Percentiles rank a stretch among this genome's conserved stretches.
Conservation (phyloP, 75 land plant genomes). For the Picea glauca region DNA sequence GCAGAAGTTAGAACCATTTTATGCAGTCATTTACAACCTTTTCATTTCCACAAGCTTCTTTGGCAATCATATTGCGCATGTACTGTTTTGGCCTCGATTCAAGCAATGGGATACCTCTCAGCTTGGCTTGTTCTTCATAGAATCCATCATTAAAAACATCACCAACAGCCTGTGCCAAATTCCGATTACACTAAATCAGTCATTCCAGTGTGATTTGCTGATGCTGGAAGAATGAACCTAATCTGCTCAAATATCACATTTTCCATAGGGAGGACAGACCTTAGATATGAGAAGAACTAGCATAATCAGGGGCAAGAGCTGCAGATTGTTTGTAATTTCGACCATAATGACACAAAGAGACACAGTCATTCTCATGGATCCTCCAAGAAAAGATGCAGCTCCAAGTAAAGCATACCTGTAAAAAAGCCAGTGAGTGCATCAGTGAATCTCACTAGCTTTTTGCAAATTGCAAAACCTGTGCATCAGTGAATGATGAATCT, state of each 20-base stretch:
- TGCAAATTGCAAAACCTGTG: too few relatives aligned
- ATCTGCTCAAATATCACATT: background rate
- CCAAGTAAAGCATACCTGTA: slow-evolving; percentile 93
- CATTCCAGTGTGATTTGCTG: background rate
- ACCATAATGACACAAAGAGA: slow-evolving; percentile 99
- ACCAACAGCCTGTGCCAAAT: slow-evolving; percentile 82
- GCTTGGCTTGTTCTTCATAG: slow-evolving; percentile 88
- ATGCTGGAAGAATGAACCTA: background rate
- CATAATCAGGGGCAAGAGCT: slow-evolving; percentile 94
- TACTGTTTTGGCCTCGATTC: slow-evolving; percentile 92
- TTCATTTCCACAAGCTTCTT: slow-evolving; percentile 65
- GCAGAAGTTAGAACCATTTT: background rate
- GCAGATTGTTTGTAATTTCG: slow-evolving; percentile 94
- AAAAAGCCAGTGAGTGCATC: background rate
- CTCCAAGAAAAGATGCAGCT: slow-evolving; percentile 99
- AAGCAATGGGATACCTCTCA: slow-evolving; percentile 82
- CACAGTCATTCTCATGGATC: slow-evolving; percentile 99
- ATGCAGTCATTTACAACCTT: slow-evolving; percentile 38
- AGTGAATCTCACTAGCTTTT: background rate
- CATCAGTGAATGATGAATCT: too few relatives aligned
- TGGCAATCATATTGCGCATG: slow-evolving; percentile 86
- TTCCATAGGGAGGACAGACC: slow-evolving; percentile 32
- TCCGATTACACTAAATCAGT: background rate
- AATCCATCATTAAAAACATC: slow-evolving; percentile 95
- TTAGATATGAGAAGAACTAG: slow-evolving; percentile 98